A percentile compares a stretch with the other conserved stretches of the same genome.
These are phyloP conservation scores for Ogataea corticis DNA, from an alignment of 805 yeast genomes.

Conservation along the genomic window DNA sequence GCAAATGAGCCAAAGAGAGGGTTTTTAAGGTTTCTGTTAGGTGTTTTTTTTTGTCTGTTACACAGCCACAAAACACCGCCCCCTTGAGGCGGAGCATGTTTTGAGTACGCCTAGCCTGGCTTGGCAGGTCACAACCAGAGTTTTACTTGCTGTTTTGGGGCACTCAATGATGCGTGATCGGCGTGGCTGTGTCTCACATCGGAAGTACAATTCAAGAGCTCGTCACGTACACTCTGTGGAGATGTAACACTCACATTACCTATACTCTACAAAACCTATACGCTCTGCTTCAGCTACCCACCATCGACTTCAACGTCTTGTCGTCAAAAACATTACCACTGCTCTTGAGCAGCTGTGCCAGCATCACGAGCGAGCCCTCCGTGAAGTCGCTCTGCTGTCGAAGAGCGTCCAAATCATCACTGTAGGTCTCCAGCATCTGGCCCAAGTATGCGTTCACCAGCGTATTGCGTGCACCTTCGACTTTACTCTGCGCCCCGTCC, in stretches of 20 bases:
- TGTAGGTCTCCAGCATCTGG: slow-evolving; percentile 57
- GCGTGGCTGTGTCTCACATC: too few species aligned
- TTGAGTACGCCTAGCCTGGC: too few species aligned
- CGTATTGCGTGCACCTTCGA: slow-evolving; percentile 35
- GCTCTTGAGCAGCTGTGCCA: slow-evolving; percentile 59
- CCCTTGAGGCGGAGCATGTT: too few species aligned
- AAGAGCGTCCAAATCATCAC: slow-evolving; percentile 59
- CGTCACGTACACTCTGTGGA: too few species aligned
- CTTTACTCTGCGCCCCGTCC: slow-evolving; percentile 28
- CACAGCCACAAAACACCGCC: neutral
- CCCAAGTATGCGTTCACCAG: slow-evolving; percentile 53
- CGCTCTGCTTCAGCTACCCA: too few species aligned
- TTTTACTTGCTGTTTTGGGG: too few species aligned
- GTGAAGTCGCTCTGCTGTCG: slow-evolving; percentile 67
- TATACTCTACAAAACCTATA: too few species aligned
- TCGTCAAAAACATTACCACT: slow-evolving; percentile 61
- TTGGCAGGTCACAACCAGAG: neutral
- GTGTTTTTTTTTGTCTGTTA: neutral
- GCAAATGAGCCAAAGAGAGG: too few species aligned
- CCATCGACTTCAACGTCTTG: slow-evolving; percentile 40
- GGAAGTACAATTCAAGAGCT: too few species aligned
- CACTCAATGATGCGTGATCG: too few species aligned
- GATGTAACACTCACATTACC: too few species aligned
- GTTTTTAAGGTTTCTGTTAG: neutral
- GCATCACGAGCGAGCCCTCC: slow-evolving; percentile 48